Evolutionary conservation across 2,329 filamentous ascomycete species (phyloP).

Genomic region (Aspergillus ochraceoroseus): DNA sequence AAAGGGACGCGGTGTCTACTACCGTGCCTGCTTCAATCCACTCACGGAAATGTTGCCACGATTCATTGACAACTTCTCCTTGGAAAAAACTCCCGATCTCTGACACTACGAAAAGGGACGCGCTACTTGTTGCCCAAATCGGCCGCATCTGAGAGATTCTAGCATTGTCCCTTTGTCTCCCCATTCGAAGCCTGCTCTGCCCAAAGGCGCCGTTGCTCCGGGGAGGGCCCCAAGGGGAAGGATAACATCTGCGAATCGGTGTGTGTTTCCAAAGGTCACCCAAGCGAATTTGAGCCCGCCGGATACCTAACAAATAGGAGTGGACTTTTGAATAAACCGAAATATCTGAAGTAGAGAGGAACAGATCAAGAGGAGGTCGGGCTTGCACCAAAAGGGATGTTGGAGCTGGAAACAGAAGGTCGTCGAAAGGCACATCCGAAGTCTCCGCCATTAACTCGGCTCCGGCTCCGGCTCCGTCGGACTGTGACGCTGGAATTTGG

Average conservation of each 20-base stretch:
- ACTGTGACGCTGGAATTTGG: constrained; percentile 25
- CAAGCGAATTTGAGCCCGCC: constrained; percentile 77
- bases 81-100: constrained; percentile 87
- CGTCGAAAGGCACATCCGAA: constrained; percentile 58
- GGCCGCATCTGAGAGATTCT: constrained; percentile 67
- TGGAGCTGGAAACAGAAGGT: constrained; percentile 74
- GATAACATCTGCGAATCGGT: constrained; percentile 69
- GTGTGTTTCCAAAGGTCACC: constrained; percentile 83
- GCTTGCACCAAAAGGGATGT: constrained; percentile 66
- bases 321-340: constrained; percentile 79
- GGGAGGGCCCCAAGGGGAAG: constrained; percentile 62
- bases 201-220: constrained; percentile 59
- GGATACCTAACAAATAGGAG: constrained; percentile 78
- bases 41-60: constrained; percentile 71
- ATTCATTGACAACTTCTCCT: constrained; percentile 75
- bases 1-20: constrained; percentile 22
- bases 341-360: constrained; percentile 71
- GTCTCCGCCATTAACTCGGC: constrained; percentile 34
- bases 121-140: constrained; percentile 84
- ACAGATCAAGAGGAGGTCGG: constrained; percentile 78
- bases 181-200: constrained; percentile 55
- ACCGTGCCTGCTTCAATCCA: constrained; percentile 63
- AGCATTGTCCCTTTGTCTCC: constrained; percentile 60
- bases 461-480: constrained; percentile 17
- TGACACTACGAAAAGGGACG: constrained; percentile 81